Conservation (phyloP, 2,329 filamentous ascomycete species). For the Penicillium sumatraense region DNA sequence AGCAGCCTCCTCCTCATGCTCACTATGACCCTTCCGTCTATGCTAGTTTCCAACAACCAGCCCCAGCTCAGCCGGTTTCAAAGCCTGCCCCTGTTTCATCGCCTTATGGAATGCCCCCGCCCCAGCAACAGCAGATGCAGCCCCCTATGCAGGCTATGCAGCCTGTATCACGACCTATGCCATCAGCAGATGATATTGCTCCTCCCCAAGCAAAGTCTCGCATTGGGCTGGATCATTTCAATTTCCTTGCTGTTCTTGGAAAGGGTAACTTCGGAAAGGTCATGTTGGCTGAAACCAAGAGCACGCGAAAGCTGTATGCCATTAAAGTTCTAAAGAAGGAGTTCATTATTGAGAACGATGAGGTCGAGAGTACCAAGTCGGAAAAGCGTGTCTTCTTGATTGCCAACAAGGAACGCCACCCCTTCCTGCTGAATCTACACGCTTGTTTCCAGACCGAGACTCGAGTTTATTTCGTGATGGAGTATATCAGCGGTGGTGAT, state of each 20-base stretch:
- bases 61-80: conserved; percentile 33
- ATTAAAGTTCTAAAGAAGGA: conserved; percentile 99
- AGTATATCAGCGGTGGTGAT: conserved; percentile 98
- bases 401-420: conserved; percentile 94
- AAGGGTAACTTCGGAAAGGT: conserved; percentile 99
- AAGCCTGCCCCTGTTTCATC: conserved; percentile 21
- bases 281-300: conserved; percentile 98
- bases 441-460: conserved; percentile 99
- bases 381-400: conserved; percentile 98
- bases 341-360: conserved; percentile 99
- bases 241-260: conserved; percentile 95
- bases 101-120: conserved; percentile 34
- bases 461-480: conserved; percentile 98
- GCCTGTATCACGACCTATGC: conserved; percentile 22
- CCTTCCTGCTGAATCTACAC: conserved; percentile 92
- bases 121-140: conserved; percentile 15
- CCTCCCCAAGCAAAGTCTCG: conserved; percentile 55
- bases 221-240: conserved; percentile 97
- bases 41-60: conserved; percentile 40
- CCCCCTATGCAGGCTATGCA: conserved; percentile 19
- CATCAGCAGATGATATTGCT: conserved; percentile 28
- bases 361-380: conserved; percentile 95
- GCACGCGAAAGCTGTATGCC: conserved; percentile 86
- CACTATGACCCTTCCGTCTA: conserved; percentile 51
- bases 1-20: conserved; percentile 47